Base-by-base conservation (phyloP, 2,329 filamentous ascomycete species). In the Claviceps africana region DNA sequence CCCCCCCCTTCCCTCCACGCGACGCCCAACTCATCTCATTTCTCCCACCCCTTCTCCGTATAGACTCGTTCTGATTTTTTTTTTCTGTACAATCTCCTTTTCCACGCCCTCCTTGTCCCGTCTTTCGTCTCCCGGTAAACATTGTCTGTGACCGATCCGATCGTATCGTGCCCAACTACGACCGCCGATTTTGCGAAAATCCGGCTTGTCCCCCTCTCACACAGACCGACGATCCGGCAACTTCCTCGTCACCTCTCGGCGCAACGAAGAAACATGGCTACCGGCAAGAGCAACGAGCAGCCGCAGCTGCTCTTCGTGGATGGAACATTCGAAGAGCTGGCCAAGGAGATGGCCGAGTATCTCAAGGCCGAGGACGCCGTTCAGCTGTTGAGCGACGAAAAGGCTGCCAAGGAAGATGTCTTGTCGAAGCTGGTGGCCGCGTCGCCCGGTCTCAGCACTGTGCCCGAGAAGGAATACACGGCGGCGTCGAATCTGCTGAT, bases 401-500 rank as follows among this genome's bases (percentile, higher is more conserved):
- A 90, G 64, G 61, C 63, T 19, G 61, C 67, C 51, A 88, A 89
- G 73, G 88, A 95, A 61, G 89, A 94, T 59, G 83, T 88, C 46
- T 78, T 98, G 53, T 86, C 90, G 75, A 90, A 89, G 77, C 77
- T 98, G 58, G 87, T 97, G 56, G 81, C 83, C 59, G 86, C 86
- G 53, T 88, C 88, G 51, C 71, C 78, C 51, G 79, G 78, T 49
- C 76, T 98, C 66, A 95, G 90, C 71, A 78, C 79, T 57, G 87
- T 89, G 52, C 88, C 91, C 54, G 93, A 98, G 78, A 94, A 93
- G 79, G 91, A 97, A 71, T 93, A 96, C 68, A 90, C 88, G 55
- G 85, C 91, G 54, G 88, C 91, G 56, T 96, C 96, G 74, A 97
- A 98, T 74, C 85, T 97, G 61, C 84, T 98, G 68, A 84, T 97